Base-by-base conservation (phyloP, 768 basidiomycete genomes). In the Tubosaeta brunneosetosa region DNA sequence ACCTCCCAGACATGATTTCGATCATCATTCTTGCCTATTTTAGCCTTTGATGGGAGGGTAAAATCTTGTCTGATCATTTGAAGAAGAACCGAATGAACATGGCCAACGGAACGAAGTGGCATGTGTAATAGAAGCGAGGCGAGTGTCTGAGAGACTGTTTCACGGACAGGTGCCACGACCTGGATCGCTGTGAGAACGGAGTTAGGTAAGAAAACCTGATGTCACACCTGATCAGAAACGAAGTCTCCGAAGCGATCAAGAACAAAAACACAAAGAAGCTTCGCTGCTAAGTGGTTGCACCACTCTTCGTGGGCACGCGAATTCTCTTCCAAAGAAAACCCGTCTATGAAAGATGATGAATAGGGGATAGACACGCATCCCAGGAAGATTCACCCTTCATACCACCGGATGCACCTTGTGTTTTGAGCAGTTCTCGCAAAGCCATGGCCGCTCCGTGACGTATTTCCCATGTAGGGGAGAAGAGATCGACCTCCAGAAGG, bases 241-340 rank as follows among this genome's bases (percentile, higher is more conserved):
- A 94, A 99, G 70, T 99, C 97, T 3, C 94, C 93, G 61, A 99
- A 99, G n/a, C 97, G 85, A 67, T 99, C 97, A 25, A 97, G 76
- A 31, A 95, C 88, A 56, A 98, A 88, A 9, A 98, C 84, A 60
- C 86, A 88, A 3, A 98, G 79, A 47, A 97, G 81, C 59, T 87
- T 87, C 10, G 90, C 83, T 2, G 91, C 87, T 14, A 98, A 72
- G 52, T 86, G 83, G 55, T 94, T 94, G 68, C 90, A 92, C 93
- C 93, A 95, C 60, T 79, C 79, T 68, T 91, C 88, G 61, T 94
- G 91, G 0, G 76, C 76, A 38, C 74, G 67, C 17, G 77, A 76
- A 58, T 94, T 94, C 62, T 84, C 83, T 49, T 74, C 70, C 49
- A 54, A 59, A 3, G 80, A 73, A 17, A 75, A 55, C 44, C 76